Evolutionary conservation across 2,329 filamentous ascomycete genomes (phyloP), one percentile per base, ranked within the genome.

Genomic region (Ilyonectria robusta): DNA sequence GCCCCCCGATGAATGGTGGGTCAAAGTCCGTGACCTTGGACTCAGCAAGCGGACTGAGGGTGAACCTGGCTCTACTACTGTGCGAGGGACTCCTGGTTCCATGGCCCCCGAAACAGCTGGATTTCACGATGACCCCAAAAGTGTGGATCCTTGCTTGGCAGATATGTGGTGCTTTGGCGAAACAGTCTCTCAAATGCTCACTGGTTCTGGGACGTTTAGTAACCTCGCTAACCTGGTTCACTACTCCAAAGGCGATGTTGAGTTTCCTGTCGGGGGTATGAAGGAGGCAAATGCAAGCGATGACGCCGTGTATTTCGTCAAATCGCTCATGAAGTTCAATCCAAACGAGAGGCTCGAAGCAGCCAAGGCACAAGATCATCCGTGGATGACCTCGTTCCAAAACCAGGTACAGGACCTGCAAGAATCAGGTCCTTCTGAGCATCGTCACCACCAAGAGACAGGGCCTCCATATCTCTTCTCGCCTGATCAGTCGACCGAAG

Each of bases 131-230:
- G 29, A 2, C n/a, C 13, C 21, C 46, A 37, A 21, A 7, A 55
- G 29, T 6, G 35, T 50, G 6, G 56, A 63, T 21, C 63, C 61
- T 26, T 53, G 29, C 37, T 58, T 54, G 26, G 61, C 58, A 13
- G 61, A 66, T 46, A 69, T 66, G 48, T 66, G 63, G 63, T 69
- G 65, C 29, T 59, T 62, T 15, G 61, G 65, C 31, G 65, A 59
- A 11, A 56, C 67, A n/a, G 42, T 53, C 8, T 67, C 65, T 46
- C 48, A 31, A 9, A 70, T 67, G 35, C 48, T 70, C 29, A 54
- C 62, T 21, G 37, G 59, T 19, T 40, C 42, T 35, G 29, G 50
- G 15, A 53, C 67, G 13, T 67, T 67, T 53, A 2, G 44, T 10
- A 54, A 53, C 37, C 3, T 62, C 2, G 21, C 17, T 8, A 29